phyloP scores from a whole-genome alignment of 768 basidiomycete genomes.

The Paxillus ammoniavirescens region DNA sequence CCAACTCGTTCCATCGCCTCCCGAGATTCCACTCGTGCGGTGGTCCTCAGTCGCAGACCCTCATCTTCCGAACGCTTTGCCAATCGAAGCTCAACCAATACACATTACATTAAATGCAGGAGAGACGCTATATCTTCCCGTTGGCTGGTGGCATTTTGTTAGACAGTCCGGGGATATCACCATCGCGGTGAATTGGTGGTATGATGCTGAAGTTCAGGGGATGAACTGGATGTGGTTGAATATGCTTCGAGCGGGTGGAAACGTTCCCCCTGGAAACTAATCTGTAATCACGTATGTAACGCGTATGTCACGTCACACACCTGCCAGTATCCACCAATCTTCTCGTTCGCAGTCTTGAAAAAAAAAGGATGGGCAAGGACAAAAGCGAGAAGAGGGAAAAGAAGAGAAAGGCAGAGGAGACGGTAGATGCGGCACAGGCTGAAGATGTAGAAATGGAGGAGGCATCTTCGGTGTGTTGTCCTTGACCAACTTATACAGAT shows the following conservation, averaged over 20 bases:
- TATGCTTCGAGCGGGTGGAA: slow-evolving; percentile 48
- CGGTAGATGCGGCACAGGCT: slow-evolving; percentile 13
- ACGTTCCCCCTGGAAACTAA: slow-evolving; percentile 41
- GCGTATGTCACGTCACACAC: slow-evolving; percentile 18
- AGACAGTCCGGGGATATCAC: slow-evolving; percentile 61
- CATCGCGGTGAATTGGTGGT: slow-evolving; percentile 88
- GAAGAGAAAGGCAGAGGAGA: slow-evolving; percentile 52
- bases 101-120: slow-evolving; percentile 65
- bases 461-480: slow-evolving; percentile 29
- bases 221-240: slow-evolving; percentile 68
- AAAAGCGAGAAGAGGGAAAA: slow-evolving; percentile 77
- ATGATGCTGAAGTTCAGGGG: slow-evolving; percentile 75
- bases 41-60: slow-evolving; percentile 82
- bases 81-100: slow-evolving; percentile 60
- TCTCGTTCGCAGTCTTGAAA: neutral
- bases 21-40: slow-evolving; percentile 49
- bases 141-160: slow-evolving; percentile 94
- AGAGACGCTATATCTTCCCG: slow-evolving; percentile 86
- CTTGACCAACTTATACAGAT: slow-evolving; percentile 30
- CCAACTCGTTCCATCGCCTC: slow-evolving; percentile 31
- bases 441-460: slow-evolving; percentile 52
- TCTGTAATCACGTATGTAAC: slow-evolving; percentile 11
- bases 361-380: slow-evolving; percentile 59
- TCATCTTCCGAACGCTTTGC: slow-evolving; percentile 42
- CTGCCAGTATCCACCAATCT: neutral